phyloP scores from a whole-genome alignment of 768 basidiomycete species.

The Tricholoma sp. region DNA sequence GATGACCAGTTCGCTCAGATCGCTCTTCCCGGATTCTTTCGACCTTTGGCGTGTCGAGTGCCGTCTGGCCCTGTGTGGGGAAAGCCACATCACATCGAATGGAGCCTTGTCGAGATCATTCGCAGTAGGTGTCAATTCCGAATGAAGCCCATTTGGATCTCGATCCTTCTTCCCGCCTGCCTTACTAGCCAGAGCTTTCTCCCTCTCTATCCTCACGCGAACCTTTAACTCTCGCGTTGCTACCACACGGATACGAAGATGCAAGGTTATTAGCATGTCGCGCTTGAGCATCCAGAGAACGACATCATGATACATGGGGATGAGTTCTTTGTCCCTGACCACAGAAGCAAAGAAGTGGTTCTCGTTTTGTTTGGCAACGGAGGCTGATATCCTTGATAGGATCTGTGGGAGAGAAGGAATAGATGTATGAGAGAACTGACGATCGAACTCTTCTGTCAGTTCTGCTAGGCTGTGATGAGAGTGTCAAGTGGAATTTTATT shows the following conservation, averaged over 20 bases:
- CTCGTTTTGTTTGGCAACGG: constrained; percentile 55
- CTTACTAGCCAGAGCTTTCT: constrained; percentile 30
- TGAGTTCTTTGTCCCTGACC: constrained; percentile 59
- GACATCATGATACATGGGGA: constrained; percentile 73
- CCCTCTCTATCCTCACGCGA: constrained; percentile 47
- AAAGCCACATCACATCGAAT: constrained; percentile 46
- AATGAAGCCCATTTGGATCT: constrained; percentile 15
- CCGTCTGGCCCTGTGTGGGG: constrained; percentile 47
- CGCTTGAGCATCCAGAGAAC: constrained; percentile 89
- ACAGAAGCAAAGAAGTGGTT: constrained; percentile 82
- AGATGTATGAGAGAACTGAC: constrained; percentile 49
- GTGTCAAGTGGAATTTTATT: neutral
- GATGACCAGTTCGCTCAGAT: constrained; percentile 35
- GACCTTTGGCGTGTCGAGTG: constrained; percentile 40
- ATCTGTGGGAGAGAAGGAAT: constrained; percentile 72
- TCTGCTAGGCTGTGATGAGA: constrained; percentile 38
- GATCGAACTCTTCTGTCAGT: constrained; percentile 56
- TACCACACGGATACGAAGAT: constrained; percentile 80
- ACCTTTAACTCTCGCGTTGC: constrained; percentile 74
- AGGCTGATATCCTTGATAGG: constrained; percentile 68
- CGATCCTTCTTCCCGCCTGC: constrained; percentile 6
- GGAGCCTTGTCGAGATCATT: constrained; percentile 15
- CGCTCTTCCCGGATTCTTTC: constrained; percentile 37
- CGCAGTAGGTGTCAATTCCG: constrained; percentile 16
- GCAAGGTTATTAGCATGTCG: constrained; percentile 79